Percentiles rank a stretch among this genome's conserved stretches.
Conservation (phyloP, 2,329 filamentous ascomycete genomes). For the Aspergillus uvarum region DNA sequence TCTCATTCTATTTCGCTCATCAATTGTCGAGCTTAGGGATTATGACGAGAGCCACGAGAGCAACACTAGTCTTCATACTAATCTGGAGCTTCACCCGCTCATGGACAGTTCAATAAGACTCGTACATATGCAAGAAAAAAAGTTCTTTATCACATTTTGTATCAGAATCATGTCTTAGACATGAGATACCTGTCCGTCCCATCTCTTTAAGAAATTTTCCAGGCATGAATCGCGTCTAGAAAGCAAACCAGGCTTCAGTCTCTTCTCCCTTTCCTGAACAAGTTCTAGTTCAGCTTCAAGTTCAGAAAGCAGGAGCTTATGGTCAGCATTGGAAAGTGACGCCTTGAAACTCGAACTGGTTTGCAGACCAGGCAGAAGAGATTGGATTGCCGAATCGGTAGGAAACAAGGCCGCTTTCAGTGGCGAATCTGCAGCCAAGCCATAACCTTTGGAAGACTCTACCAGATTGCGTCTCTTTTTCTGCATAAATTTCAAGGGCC, state of each 20-base stretch:
- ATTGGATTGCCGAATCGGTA: conserved; percentile 33
- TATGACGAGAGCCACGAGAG: neutral
- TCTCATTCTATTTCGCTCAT: too few relatives aligned
- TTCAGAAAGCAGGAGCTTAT: conserved; percentile 27
- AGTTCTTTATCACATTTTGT: neutral
- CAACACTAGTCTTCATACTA: neutral
- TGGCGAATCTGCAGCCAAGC: conserved; percentile 31
- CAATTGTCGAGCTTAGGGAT: too few relatives aligned
- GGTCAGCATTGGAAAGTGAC: conserved; percentile 29
- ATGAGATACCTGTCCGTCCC: conserved; percentile 19
- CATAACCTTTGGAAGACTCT: conserved; percentile 29
- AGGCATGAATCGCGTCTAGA: conserved; percentile 32
- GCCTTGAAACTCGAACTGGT: conserved; percentile 29
- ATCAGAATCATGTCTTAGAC: neutral
- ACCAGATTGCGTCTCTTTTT: conserved; percentile 33
- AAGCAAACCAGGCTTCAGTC: conserved; percentile 35
- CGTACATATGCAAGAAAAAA: neutral
- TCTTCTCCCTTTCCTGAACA: conserved; percentile 35
- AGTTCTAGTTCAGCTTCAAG: conserved; percentile 32
- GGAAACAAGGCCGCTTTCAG: conserved; percentile 30
- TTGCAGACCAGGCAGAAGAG: conserved; percentile 33
- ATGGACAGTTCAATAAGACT: neutral
- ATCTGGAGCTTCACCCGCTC: too few relatives aligned
- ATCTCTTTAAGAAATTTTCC: conserved; percentile 35
- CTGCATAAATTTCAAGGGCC: conserved; percentile 23